Base-by-base conservation (phyloP, 2,329 filamentous ascomycete species). In the Diaporthe citrichinensis region DNA sequence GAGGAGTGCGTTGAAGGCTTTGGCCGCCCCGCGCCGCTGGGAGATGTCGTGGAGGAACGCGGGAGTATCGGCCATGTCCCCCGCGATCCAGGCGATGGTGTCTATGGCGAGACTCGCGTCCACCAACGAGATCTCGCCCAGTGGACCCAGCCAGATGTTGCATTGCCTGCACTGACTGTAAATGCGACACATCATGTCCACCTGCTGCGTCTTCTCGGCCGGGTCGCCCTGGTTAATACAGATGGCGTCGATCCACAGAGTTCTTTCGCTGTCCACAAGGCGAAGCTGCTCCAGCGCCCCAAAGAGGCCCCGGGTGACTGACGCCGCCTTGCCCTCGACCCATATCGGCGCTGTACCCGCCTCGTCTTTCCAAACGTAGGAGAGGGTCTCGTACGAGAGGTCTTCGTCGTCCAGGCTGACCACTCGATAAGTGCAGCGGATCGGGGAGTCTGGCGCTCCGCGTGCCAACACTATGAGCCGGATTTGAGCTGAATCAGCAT, bases 231-330 rank as follows among this genome's bases (percentile, higher is more conserved):
- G 58, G 14, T 61, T 61, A 25, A 61, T 61, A 41, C 58, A 61
- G 36, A 61, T 61, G n/a, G 58, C 58, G 20, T 61, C 58, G 14
- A 61, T 41, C 58, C 36, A 61, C 12, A 61, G 36, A 5, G n/a
- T 61, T 5, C 58, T 61, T 41, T 61, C 58, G 5, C 12, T 4
- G 14, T 41, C 58, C 23, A 41, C 36, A 2, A 15, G 14, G 3
- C 58, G 58, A 61, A 61, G 58, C 34, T 61, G 58, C 58, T 61
- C 58, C 58, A 61, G 58, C 36, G 58, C 58, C 5, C 58, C 58
- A 61, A 41, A 61, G 6, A 61, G 58, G 36, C 58, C 41, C 23
- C 23, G 36, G 23, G 34, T 41, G 58, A 61, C 58, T 17, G 36
- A 4, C 36, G n/a, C 58, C 36, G 58, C 36, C 10, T 61, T 39